These are phyloP conservation scores for Globisporangium emineosum DNA, from an alignment of 352 stramenopile genomes.

Conservation along the genomic window DNA sequence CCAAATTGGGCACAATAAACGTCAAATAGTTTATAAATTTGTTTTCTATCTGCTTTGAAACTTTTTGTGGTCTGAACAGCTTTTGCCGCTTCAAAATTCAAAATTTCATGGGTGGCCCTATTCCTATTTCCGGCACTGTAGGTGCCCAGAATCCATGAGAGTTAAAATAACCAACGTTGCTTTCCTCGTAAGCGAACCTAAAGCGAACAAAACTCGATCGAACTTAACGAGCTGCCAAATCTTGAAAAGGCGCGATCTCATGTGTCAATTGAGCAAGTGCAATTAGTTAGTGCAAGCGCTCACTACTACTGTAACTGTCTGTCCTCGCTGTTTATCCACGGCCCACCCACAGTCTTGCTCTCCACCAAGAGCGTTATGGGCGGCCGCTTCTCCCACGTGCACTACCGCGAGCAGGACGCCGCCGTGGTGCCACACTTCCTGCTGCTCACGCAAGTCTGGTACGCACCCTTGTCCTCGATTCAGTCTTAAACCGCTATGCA, in stretches of 20 bases:
- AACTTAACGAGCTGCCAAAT: neutral
- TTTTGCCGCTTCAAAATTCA: no score
- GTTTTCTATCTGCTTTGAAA: no score
- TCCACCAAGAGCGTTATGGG: slow-evolving; percentile 36
- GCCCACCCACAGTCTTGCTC: neutral
- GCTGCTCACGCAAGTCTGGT: slow-evolving; percentile 71
- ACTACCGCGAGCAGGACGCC: slow-evolving; percentile 72
- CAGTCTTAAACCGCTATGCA: no score
- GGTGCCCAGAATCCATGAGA: no score
- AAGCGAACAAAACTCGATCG: neutral
- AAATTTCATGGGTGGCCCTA: no score
- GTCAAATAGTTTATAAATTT: no score
- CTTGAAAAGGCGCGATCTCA: slow-evolving; percentile 9
- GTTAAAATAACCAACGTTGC: no score
- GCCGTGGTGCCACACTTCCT: slow-evolving; percentile 57
- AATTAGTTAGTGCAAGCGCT: neutral
- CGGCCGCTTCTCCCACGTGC: slow-evolving; percentile 67
- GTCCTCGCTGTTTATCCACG: neutral
- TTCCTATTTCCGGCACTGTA: no score
- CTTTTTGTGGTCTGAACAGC: no score
- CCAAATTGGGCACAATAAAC: no score
- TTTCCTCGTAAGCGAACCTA: neutral
- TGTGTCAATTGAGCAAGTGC: neutral
- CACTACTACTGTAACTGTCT: neutral
- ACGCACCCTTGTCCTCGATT: neutral